Evolutionary conservation across 371 early-diverging fungal species (phyloP).

Genomic region (Batkoa obscura): DNA sequence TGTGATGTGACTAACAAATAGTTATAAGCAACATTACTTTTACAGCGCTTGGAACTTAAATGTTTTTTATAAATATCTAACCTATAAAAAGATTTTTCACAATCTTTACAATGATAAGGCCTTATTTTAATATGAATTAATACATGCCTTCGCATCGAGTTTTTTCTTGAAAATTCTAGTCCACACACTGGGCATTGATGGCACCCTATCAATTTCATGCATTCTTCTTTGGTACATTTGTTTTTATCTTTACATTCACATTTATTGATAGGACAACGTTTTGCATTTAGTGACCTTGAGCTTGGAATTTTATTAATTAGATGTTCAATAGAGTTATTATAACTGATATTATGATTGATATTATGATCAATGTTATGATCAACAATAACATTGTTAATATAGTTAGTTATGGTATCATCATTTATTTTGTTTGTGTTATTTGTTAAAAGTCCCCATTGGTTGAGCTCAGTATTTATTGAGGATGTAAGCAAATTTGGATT

Average conservation of each 20-base stretch:
- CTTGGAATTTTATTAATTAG: not conserved
- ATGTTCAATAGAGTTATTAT: too few species aligned
- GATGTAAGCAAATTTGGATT: too few species aligned
- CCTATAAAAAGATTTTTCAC: conserved; percentile 4
- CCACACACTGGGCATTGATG: conserved; percentile 4
- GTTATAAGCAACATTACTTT: too few species aligned
- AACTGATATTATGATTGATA: too few species aligned
- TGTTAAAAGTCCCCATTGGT: too few species aligned
- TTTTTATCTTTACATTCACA: conserved; percentile 1
- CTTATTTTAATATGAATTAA: conserved; percentile 5
- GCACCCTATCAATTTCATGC: not conserved
- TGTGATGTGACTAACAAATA: too few species aligned
- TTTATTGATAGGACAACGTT: conserved; percentile 3
- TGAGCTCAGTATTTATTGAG: too few species aligned
- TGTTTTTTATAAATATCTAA: conserved; percentile 6
- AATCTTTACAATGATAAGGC: conserved; percentile 4
- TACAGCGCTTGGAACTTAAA: not conserved
- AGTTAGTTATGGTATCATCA: too few species aligned
- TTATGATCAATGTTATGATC: too few species aligned
- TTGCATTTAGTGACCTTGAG: not conserved
- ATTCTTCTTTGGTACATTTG: not conserved
- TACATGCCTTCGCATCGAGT: conserved; percentile 6
- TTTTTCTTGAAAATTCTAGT: conserved; percentile 1
- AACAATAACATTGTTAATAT: too few species aligned
- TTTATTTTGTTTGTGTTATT: too few species aligned